Evolutionary conservation across 1,284 basidiomycete genomes (phyloP).

Genomic region (Vanrija pseudolonga): DNA sequence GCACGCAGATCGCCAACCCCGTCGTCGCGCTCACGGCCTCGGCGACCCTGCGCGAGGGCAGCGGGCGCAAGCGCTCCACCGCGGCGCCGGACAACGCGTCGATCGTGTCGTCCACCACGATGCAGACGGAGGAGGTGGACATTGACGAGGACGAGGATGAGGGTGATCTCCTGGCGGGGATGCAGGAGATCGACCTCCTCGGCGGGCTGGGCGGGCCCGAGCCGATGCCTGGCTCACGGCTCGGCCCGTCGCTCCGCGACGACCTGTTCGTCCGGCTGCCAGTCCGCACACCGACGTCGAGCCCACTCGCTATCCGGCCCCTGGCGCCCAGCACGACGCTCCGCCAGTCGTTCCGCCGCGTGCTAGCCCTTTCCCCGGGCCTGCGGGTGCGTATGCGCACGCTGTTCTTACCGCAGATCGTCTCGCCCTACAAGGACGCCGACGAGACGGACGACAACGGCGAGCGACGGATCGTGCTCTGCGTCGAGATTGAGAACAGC

Average conservation of each 20-base stretch:
- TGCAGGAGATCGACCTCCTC: constrained; percentile 77
- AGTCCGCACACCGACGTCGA: neutral
- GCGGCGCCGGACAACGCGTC: constrained; percentile 24
- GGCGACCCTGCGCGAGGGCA: constrained; percentile 59
- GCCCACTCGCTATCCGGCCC: neutral
- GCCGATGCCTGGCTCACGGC: constrained; percentile 31
- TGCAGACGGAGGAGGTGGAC: constrained; percentile 16
- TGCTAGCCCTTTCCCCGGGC: constrained; percentile 69
- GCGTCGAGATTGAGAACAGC: constrained; percentile 70
- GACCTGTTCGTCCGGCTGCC: constrained; percentile 24
- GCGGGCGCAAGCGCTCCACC: constrained; percentile 12
- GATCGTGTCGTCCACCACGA: constrained; percentile 20
- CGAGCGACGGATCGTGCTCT: constrained; percentile 76
- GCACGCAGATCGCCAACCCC: constrained; percentile 66
- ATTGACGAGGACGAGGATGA: constrained; percentile 24
- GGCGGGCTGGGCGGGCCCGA: constrained; percentile 55
- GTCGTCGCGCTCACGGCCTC: constrained; percentile 75
- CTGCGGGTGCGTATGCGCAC: constrained; percentile 84
- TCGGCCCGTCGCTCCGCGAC: constrained; percentile 31
- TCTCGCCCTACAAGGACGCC: constrained; percentile 51
- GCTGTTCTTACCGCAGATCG: constrained; percentile 69
- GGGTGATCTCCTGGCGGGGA: constrained; percentile 43
- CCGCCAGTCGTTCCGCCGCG: constrained; percentile 78
- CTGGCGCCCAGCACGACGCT: constrained; percentile 54
- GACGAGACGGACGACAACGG: constrained; percentile 64